phyloP scores from a whole-genome alignment of 495 filamentous ascomycete species.

The Monascus purpureus region DNA sequence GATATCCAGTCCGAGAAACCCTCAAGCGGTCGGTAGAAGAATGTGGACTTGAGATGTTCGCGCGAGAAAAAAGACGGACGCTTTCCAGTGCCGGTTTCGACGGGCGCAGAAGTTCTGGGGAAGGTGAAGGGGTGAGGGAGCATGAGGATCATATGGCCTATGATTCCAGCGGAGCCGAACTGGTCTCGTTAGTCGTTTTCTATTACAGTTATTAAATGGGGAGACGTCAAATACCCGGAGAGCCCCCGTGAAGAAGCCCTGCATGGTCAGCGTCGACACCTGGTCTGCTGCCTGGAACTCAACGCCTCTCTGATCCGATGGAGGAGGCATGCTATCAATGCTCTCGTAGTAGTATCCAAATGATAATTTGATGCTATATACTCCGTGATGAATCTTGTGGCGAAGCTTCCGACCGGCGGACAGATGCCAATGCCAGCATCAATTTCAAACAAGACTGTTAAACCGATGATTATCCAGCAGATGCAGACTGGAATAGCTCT shows the following conservation, averaged over 20 bases:
- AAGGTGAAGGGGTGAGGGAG: conserved; percentile 34
- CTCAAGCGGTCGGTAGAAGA: conserved; percentile 30
- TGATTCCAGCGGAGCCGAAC: conserved; percentile 35
- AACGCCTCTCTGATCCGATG: conserved; percentile 20
- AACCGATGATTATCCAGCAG: too few relatives aligned
- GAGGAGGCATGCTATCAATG: conserved; percentile 30
- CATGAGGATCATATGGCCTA: conserved; percentile 34
- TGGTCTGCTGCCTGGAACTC: conserved; percentile 23
- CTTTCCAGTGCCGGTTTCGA: conserved; percentile 8
- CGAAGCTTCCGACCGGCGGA: too few relatives aligned
- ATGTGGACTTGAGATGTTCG: conserved; percentile 19
- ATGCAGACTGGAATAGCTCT: too few relatives aligned
- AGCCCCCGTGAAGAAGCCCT: conserved; percentile 30
- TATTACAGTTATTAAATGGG: too few relatives aligned
- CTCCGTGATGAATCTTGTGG: too few relatives aligned
- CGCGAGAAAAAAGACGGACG: conserved; percentile 23
- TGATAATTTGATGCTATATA: neutral
- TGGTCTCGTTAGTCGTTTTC: too few relatives aligned
- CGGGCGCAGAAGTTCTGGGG: conserved; percentile 10
- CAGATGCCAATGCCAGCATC: too few relatives aligned
- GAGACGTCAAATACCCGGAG: conserved; percentile 33
- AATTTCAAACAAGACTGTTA: too few relatives aligned
- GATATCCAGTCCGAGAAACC: conserved; percentile 33
- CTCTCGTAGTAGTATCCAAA: too few relatives aligned
- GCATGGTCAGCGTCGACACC: conserved; percentile 24